Conservation (phyloP, 1,139 yeast species). For the Sugiyamaella castrensis region DNA sequence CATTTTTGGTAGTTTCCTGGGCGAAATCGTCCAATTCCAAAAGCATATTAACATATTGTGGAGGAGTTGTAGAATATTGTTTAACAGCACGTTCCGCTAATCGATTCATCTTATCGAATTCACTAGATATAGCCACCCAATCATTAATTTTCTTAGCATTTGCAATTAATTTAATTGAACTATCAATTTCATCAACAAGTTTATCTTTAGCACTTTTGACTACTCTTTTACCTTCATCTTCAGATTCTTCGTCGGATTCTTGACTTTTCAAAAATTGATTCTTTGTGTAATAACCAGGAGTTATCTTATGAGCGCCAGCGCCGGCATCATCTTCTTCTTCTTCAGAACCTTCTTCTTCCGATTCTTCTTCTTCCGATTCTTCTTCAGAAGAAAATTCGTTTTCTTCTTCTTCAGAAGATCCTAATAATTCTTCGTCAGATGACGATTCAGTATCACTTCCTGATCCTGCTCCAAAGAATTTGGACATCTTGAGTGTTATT, state of each 20-base stretch:
- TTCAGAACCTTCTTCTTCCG: slow-evolving; percentile 27
- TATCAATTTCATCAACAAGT: slow-evolving; percentile 79
- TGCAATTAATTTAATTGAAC: slow-evolving; percentile 64
- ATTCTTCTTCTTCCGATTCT: slow-evolving; percentile 19
- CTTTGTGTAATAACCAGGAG: slow-evolving; percentile 57
- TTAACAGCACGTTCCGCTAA: slow-evolving; percentile 66
- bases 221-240: slow-evolving; percentile 63
- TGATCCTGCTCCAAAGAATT: slow-evolving; percentile 16
- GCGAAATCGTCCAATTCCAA: slow-evolving; percentile 72
- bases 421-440: slow-evolving; percentile 15
- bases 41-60: slow-evolving; percentile 63
- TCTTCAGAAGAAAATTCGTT: slow-evolving; percentile 14
- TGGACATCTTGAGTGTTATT: slow-evolving; percentile 12
- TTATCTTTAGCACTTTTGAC: slow-evolving; percentile 95
- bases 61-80: slow-evolving; percentile 70
- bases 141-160: slow-evolving; percentile 67
- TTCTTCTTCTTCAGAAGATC: slow-evolving; percentile 12
- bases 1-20: slow-evolving; percentile 54
- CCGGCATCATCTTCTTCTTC: slow-evolving; percentile 46
- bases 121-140: slow-evolving; percentile 72
- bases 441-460: slow-evolving; percentile 8
- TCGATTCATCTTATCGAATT: slow-evolving; percentile 75
- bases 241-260: slow-evolving; percentile 53
- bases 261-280: slow-evolving; percentile 46
- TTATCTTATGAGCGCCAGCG: slow-evolving; percentile 36